phyloP scores from a whole-genome alignment of 1,284 basidiomycete genomes.

The Papiliotrema nemorosa region DNA sequence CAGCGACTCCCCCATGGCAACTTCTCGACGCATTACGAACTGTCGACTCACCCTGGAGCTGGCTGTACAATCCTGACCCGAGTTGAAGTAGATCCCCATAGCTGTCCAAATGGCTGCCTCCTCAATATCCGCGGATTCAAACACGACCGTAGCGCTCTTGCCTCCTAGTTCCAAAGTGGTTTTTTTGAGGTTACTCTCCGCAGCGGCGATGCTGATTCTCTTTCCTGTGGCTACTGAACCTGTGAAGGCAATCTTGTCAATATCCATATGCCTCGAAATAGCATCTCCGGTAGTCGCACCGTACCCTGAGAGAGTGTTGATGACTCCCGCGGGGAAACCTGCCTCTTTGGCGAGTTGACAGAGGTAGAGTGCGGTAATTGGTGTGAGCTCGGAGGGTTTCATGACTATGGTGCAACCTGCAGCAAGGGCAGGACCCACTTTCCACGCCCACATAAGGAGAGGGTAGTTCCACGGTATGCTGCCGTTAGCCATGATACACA shows the following conservation, averaged over 20 bases:
- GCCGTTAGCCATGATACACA: neutral
- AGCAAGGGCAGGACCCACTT: conserved; percentile 83
- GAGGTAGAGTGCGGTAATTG: conserved; percentile 74
- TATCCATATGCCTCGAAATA: conserved; percentile 68
- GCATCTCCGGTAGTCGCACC: conserved; percentile 81
- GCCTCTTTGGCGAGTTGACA: conserved; percentile 33
- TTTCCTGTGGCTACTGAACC: conserved; percentile 72
- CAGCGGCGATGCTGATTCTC: conserved; percentile 76
- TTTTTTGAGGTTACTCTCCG: conserved; percentile 78
- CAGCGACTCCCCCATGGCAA: neutral
- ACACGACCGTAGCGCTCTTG: conserved; percentile 52
- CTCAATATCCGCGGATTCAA: conserved; percentile 57
- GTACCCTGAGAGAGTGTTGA: conserved; percentile 81
- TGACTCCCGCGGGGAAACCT: conserved; percentile 85
- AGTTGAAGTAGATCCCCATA: conserved; percentile 40
- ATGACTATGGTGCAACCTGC: conserved; percentile 51
- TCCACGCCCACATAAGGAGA: conserved; percentile 89
- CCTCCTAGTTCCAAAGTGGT: conserved; percentile 58
- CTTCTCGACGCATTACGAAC: neutral
- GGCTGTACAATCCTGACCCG: conserved; percentile 48
- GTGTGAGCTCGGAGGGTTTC: conserved; percentile 85
- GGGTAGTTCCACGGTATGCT: conserved; percentile 93
- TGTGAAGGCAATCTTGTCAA: conserved; percentile 67
- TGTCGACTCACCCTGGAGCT: conserved; percentile 63
- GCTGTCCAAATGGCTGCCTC: conserved; percentile 63